Base-by-base conservation (phyloP, 1,284 basidiomycete genomes). In the Austroboletus niveus region DNA sequence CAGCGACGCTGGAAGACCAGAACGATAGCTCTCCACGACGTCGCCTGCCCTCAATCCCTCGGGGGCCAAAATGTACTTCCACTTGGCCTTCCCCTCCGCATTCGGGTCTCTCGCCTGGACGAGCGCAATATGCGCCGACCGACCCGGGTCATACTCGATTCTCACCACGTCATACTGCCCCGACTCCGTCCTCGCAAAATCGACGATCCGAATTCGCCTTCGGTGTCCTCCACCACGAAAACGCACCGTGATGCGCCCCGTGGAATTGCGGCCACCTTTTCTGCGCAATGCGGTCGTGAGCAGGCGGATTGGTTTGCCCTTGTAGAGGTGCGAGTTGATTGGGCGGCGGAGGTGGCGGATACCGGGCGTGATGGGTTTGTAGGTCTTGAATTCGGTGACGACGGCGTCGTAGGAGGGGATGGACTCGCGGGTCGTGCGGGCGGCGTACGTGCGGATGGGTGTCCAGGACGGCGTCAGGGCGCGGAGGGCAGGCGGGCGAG, bases 61-160 rank as follows among this genome's bases (percentile, higher is more conserved):
- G 1, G 92, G 88, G 1, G 96, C 94, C 45, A 98, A 76, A 62
- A 98, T 95, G 69, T 99, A 98, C 64, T 84, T 89, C 80, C 81
- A 85, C 61, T 75, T 75, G 59, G 79, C 72, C 55, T 52, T 68
- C 5, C 80, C 81, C 61, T 77, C 70, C 20, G 73, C 72, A 15
- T 65, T 65, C 1, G 74, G 72, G 61, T 84, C 71, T 53, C 85
- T 76, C 66, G 79, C 83, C 62, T 80, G 77, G 58, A 98, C 67
- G 48, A 99, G 80, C 1, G 96, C 96, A 63, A 99, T 95, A 70
- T 99, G 97, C 4, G 92, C 93, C 41, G 87, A 91, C 46, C 96
- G 81, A 31, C 92, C 91, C 0, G 96, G 96, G 75, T 99, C 96
- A 69, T 98, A 99, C 72, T 99, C 96, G 62, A 99, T 91, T 41